A percentile compares a stretch with the other conserved stretches of the same genome.
phyloP scores from a whole-genome alignment of 148 eudicot genomes.

The Chenopodium album region DNA sequence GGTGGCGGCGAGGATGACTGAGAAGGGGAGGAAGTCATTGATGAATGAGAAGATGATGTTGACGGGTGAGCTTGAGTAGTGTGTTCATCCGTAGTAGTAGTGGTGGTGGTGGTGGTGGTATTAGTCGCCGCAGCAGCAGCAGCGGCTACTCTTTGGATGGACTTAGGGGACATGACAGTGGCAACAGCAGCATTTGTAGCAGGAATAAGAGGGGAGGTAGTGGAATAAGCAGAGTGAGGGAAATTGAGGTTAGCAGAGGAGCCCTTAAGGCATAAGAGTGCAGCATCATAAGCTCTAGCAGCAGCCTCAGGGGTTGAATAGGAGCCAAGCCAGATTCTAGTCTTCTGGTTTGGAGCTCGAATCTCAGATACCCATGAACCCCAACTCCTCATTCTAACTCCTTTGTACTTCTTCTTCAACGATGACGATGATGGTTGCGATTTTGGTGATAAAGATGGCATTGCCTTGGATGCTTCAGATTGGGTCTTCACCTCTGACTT shows the following conservation, averaged over 20 bases:
- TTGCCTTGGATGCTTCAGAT: conserved; percentile 21
- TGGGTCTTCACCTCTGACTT: conserved; percentile 49
- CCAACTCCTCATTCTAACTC: conserved; percentile 91
- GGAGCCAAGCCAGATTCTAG: conserved; percentile 89
- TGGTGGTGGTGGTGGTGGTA: neutral
- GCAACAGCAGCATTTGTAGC: neutral
- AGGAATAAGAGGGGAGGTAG: neutral
- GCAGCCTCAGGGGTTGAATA: conserved; percentile 90
- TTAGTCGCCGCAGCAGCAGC: conserved; percentile 41
- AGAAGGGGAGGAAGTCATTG: conserved; percentile 26
- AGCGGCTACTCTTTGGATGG: conserved; percentile 72
- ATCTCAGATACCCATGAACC: conserved; percentile 89
- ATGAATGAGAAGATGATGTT: conserved; percentile 10
- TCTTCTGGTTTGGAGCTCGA: conserved; percentile 79
- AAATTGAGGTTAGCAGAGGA: conserved; percentile 73
- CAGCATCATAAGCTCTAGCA: conserved; percentile 93
- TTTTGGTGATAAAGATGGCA: neutral
- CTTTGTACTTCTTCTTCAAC: conserved; percentile 71
- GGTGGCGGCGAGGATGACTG: conserved; percentile 24
- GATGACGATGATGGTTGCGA: conserved; percentile 24
- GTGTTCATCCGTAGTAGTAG: neutral
- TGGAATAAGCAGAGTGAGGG: conserved; percentile 32
- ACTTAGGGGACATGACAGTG: conserved; percentile 53
- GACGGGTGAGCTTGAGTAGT: conserved; percentile 7
- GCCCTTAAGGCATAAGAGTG: conserved; percentile 81